Evolutionary conservation across 345 rosid genomes (phyloP), one percentile per base, ranked within the genome.

Genomic region (Fremontodendron californicum): DNA sequence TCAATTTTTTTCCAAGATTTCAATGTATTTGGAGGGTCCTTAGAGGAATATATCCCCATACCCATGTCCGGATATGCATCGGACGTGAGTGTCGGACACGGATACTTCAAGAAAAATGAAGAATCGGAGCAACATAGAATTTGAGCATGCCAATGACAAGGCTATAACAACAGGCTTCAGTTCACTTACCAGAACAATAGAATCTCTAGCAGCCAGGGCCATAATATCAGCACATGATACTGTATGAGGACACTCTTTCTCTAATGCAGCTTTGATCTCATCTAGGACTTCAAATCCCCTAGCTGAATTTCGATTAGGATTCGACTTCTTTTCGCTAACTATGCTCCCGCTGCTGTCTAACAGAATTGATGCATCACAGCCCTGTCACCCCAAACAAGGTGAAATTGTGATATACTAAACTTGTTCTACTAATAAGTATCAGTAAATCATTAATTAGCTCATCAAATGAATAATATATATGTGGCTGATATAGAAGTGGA

Each of bases 151-250:
- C 15, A 57, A 29, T 37, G 40, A 18, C 58, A 60, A 51, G 29
- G 23, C 42, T 11, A 40, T 42, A 46, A 40, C 49, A 42, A 19
- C 25, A 46, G 23, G 15, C n/a, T 35, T 25, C 42, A 78, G n/a
- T n/a, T n/a, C n/a, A n/a, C 37, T 87, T 79, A 92, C 98, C 31
- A 95, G 90, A 86, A 88, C 89, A 40, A 98, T 89, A 54, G 99
- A 90, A 81, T 95, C 98, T 87, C 99, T 92, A 64, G 97, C 98
- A 49, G 92, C 93, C 71, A 95, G 76, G 52, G 94, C 85, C 78
- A 95, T n/a, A 31, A 86, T 79, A 82, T 95, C 98, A 69, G 99
- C 98, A 55, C 96, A 95, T 58, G 99, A 95, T 7, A 95, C 97
- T 4, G 84, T 93, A 12, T 80, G 73, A 73, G 98, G 99, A 52